phyloP scores from a whole-genome alignment of 306 rosid genomes.

The Cicer bijugum region DNA sequence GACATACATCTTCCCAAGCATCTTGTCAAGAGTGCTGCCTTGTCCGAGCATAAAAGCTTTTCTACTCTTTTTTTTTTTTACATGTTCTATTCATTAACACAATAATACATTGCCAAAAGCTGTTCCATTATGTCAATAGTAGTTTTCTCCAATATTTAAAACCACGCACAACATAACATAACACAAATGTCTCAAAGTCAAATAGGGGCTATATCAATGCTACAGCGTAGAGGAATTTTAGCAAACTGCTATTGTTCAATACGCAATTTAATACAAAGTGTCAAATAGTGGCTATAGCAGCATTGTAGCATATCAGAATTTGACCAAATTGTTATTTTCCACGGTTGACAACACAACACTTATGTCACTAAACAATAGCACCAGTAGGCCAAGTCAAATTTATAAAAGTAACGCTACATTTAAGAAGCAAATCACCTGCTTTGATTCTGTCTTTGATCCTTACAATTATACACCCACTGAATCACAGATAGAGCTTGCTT shows the following conservation, averaged over 20 bases:
- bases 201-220: no score
- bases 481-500: conserved; percentile 81
- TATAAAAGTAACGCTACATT: conserved; percentile 29
- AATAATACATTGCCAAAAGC: conserved; percentile 23
- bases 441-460: conserved; percentile 57
- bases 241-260: no score
- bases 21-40: conserved; percentile 22
- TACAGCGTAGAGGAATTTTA: no score
- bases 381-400: conserved; percentile 5
- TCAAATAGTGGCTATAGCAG: no score
- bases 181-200: conserved; percentile 20
- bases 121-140: conserved; percentile 2
- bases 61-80: not conserved
- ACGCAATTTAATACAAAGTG: no score
- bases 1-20: conserved; percentile 10
- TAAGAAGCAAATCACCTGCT: conserved; percentile 65
- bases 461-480: conserved; percentile 74
- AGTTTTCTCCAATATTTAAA: conserved; percentile 19
- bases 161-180: conserved; percentile 26
- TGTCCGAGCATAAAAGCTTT: not conserved
- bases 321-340: no score
- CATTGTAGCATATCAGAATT: no score
- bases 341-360: no score
- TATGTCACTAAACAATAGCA: conserved; percentile 1
- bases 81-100: conserved; percentile 12